Percentiles rank a stretch among this genome's conserved stretches.
Evolutionary conservation across 345 rosid species (phyloP).

Genomic region (Turnera subulata): DNA sequence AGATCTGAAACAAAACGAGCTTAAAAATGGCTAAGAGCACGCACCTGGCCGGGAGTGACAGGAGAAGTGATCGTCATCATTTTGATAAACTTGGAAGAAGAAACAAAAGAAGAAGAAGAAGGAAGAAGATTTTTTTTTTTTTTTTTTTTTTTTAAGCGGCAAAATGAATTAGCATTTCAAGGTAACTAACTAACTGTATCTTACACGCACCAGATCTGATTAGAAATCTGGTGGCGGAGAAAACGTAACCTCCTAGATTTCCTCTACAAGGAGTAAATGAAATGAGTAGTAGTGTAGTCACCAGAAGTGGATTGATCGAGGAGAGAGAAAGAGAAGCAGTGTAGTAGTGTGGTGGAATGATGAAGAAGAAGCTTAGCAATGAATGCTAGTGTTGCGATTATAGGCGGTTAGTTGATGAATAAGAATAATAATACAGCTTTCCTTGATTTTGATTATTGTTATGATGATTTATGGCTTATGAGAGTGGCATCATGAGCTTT

Average conservation of each 20-base stretch:
- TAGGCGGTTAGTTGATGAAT: conserved; percentile 7
- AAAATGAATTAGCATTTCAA: conserved; percentile 9
- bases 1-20: conserved; percentile 12
- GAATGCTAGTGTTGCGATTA: no score
- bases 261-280: no score
- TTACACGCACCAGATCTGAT: conserved; percentile 8
- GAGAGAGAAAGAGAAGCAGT: background rate
- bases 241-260: conserved; percentile 8
- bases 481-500: no score
- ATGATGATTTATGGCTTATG: no score
- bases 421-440: no score
- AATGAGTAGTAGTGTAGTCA: no score
- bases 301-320: background rate
- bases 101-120: no score
- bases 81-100: background rate
- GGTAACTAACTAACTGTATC: background rate
- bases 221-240: background rate
- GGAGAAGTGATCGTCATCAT: conserved; percentile 33
- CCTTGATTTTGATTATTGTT: background rate
- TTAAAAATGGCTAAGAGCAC: conserved; percentile 9
- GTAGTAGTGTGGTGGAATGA: no score
- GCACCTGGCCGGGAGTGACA: conserved; percentile 75
- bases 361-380: no score
- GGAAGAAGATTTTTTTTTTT: no score
- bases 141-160: background rate